A percentile compares a stretch with the other conserved stretches of the same genome.
Conservation (phyloP, 768 basidiomycete species). For the Phaeolepiota aurea region DNA sequence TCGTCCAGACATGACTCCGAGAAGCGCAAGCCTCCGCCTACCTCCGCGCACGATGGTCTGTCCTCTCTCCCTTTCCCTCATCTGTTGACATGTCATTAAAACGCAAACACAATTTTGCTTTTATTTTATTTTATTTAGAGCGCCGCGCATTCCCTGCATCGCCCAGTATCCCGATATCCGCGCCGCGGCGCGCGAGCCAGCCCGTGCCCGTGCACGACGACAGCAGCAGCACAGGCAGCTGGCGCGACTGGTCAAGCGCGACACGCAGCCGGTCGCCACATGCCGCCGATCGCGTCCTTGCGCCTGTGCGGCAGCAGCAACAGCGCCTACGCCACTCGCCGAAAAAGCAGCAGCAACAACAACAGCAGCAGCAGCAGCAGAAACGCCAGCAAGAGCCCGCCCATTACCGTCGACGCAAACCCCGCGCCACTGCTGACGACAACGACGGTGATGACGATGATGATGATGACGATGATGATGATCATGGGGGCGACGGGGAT, state of each 20-base stretch:
- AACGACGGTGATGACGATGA: conserved; percentile 3
- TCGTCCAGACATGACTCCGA: background rate
- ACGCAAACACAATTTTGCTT: background rate
- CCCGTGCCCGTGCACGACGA: too few relatives aligned
- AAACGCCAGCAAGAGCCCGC: too few relatives aligned
- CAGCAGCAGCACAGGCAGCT: background rate
- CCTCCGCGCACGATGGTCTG: background rate
- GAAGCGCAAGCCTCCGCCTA: background rate
- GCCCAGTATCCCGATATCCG: conserved; percentile 2
- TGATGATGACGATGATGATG: conserved; percentile 7
- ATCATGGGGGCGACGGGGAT: conserved; percentile 7
- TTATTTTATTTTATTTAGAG: background rate
- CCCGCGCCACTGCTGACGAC: background rate
- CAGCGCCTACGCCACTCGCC: too few relatives aligned
- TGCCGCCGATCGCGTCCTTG: background rate
- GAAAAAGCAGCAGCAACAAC: too few relatives aligned
- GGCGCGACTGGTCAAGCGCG: background rate
- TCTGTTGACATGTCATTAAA: too few relatives aligned
- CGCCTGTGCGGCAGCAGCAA: conserved; percentile 1
- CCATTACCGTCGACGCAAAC: too few relatives aligned
- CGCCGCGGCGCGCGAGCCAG: background rate
- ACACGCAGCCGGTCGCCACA: background rate
- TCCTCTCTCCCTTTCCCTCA: background rate
- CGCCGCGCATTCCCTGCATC: background rate
- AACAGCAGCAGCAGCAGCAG: too few relatives aligned